Conservation (phyloP, 2,329 filamentous ascomycete genomes). For the Botrytis byssoidea region DNA sequence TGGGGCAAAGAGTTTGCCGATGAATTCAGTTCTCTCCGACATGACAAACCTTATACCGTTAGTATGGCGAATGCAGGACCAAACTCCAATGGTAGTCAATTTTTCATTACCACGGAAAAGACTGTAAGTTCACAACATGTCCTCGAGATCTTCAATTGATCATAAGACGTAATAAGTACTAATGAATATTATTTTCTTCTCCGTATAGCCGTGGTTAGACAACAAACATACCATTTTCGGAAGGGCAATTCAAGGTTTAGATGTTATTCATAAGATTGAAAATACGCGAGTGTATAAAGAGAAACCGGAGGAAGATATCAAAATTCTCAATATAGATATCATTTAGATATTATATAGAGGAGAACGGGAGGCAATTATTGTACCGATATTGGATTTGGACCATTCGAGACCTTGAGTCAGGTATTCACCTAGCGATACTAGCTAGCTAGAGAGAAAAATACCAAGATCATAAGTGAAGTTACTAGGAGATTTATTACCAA, state of each 20-base stretch:
- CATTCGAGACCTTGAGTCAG: neutral
- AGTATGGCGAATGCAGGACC: constrained; percentile 98
- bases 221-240: constrained; percentile 97
- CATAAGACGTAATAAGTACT: neutral
- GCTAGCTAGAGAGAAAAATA: neutral
- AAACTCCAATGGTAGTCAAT: constrained; percentile 93
- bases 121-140: constrained; percentile 56
- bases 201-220: constrained; percentile 76
- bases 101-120: constrained; percentile 98
- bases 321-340: constrained; percentile 79
- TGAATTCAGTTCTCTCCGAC: constrained; percentile 85
- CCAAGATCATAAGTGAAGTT: neutral
- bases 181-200: constrained; percentile 6
- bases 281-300: constrained; percentile 82
- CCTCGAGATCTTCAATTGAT: constrained; percentile 19
- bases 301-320: constrained; percentile 95
- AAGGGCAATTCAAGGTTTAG: constrained; percentile 81
- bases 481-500: neutral
- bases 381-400: neutral
- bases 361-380: neutral
- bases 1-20: constrained; percentile 93
- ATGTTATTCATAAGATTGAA: constrained; percentile 95
- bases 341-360: constrained; percentile 28
- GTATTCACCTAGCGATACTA: neutral
- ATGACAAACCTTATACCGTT: constrained; percentile 94